Conservation (phyloP, 331 rosid species). For the Malus hybrid region DNA sequence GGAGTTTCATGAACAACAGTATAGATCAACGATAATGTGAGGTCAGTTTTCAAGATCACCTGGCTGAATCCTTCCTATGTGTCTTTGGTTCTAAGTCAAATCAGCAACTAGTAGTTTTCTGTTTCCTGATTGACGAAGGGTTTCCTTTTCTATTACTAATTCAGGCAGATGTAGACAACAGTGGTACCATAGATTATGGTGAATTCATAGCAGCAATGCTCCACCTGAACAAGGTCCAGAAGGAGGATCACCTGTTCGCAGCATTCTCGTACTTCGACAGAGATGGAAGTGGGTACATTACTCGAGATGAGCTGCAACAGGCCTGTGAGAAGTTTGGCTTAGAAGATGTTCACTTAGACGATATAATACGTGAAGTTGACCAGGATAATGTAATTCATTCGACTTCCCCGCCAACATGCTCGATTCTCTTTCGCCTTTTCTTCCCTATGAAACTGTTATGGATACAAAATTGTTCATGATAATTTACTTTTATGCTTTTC, state of each 20-base stretch:
- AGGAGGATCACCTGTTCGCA: conserved; percentile 76
- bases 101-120: not conserved
- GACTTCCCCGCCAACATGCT: not conserved
- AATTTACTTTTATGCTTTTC: conserved; percentile 7
- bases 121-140: conserved; percentile 4
- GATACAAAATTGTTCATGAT: not conserved
- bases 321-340: conserved; percentile 74
- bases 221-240: conserved; percentile 73
- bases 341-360: conserved; percentile 56
- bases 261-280: conserved; percentile 79
- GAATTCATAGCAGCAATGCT: conserved; percentile 92
- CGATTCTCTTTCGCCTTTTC: not conserved
- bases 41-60: not conserved
- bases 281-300: conserved; percentile 89
- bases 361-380: conserved; percentile 68
- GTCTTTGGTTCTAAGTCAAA: too few species aligned
- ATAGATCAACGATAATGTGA: not conserved
- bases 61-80: too few species aligned
- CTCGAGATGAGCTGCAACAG: conserved; percentile 80
- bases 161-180: conserved; percentile 81
- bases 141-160: conserved; percentile 7
- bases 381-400: conserved; percentile 54
- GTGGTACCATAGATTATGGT: conserved; percentile 92
- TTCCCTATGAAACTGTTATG: not conserved
- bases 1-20: not conserved